phyloP scores from a whole-genome alignment of 2,329 filamentous ascomycete species.

The Zasmidium cellare region DNA sequence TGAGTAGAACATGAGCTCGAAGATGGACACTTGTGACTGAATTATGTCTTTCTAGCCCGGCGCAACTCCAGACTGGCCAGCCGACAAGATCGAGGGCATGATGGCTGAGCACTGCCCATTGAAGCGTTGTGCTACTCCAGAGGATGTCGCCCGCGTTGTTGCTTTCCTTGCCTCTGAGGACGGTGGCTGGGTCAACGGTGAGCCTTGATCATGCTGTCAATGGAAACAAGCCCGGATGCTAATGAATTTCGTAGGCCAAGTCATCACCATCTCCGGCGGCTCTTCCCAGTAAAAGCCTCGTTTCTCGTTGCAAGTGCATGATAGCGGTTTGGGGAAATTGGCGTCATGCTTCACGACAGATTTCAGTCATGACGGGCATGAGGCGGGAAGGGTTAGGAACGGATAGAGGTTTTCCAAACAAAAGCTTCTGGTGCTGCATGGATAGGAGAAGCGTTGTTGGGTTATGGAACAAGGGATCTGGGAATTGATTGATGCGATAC shows the following conservation, averaged over 20 bases:
- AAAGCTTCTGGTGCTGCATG: neutral
- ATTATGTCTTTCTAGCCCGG: constrained; percentile 29
- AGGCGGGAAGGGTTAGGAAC: neutral
- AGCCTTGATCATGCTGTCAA: constrained; percentile 33
- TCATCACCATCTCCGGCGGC: constrained; percentile 45
- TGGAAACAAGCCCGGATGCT: neutral
- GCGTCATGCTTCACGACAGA: constrained; percentile 6
- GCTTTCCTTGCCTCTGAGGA: constrained; percentile 41
- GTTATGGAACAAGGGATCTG: neutral
- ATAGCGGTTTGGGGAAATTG: neutral
- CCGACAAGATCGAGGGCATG: constrained; percentile 50
- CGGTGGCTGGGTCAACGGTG: constrained; percentile 43
- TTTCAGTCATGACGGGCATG: neutral
- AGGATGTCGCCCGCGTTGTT: constrained; percentile 43
- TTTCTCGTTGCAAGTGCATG: neutral
- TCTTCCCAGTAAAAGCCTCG: constrained; percentile 37
- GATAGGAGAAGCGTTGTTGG: neutral
- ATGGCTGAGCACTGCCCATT: constrained; percentile 54
- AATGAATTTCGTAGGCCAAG: constrained; percentile 34
- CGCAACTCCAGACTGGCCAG: constrained; percentile 49
- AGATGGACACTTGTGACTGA: no score
- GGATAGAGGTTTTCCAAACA: neutral
- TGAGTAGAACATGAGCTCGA: neutral
- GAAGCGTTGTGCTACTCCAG: constrained; percentile 49
- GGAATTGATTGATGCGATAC: neutral